Base-by-base conservation (phyloP, 768 basidiomycete species). In the Mycena crocata region DNA sequence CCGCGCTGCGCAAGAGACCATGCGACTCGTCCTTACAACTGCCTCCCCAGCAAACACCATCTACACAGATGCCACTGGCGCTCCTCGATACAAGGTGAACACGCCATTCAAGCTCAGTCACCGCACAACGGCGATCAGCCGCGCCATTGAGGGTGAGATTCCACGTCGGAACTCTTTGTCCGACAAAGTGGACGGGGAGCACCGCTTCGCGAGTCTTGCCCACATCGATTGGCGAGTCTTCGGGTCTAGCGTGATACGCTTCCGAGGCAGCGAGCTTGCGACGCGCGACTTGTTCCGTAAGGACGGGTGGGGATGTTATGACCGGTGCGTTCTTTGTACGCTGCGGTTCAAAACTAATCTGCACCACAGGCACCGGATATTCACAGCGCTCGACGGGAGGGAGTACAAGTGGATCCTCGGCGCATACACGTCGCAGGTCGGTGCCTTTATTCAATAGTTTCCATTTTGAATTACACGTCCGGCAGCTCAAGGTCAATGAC, bases 321-420 rank as follows among this genome's bases (percentile, higher is more conserved):
- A 74, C 35, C 64, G 71, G 76, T 75, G 39, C 51, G 71, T 23
- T 19, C 34, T 40, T 14, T 40, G 14, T 24, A 7, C 42, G n/a
- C 8, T 24, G 10, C 12, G 35, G 2, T 39, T 42, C 13, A 28
- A 3, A 31, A n/a, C 4, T 3, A 6, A 34, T 26, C 24, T 40
- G 17, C 19, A 26, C 15, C 26, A 10, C 50, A 80, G 79, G 34
- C 73, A 74, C 10, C 78, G 78, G n/a, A 71, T 75, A 12, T 82
- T 82, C 48, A 75, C 57, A 1, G 81, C 77, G 0, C 77, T 72
- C 7, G 79, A 81, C 54, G 77, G 77, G 9, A 64, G 54, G 17
- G 65, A 73, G n/a, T 82, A 81, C 31, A 73, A 75, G 21, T 82
- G 80, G 81, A 70, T 72, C 15, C 70, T 80, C 64, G 62, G 56